phyloP scores from a whole-genome alignment of 441 rosid genomes.

The Corymbia citriodora region DNA sequence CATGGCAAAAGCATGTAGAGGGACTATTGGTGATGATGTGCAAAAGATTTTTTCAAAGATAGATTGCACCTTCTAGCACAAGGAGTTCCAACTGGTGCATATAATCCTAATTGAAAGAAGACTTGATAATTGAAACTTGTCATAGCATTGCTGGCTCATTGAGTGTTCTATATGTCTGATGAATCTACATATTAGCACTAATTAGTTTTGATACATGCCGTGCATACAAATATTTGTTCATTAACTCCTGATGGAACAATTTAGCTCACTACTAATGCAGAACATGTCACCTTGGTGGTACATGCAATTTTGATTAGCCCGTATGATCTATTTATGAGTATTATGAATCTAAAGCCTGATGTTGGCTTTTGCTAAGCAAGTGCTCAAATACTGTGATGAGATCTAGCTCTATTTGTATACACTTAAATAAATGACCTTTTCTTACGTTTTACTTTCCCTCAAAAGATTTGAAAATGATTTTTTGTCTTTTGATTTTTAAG shows the following conservation, averaged over 20 bases:
- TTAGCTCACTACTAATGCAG: slow-evolving; percentile 27
- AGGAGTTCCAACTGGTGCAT: background rate
- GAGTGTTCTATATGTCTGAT: background rate
- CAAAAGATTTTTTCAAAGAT: background rate
- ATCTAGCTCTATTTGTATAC: background rate
- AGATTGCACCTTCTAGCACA: background rate
- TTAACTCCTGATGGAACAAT: background rate
- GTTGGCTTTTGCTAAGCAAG: background rate
- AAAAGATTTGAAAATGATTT: background rate
- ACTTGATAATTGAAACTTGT: background rate
- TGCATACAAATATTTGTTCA: background rate
- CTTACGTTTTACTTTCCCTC: background rate
- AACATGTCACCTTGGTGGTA: slow-evolving; percentile 85
- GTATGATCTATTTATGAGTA: slow-evolving; percentile 87
- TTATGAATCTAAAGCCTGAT: background rate
- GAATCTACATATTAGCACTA: background rate
- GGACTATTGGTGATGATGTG: background rate
- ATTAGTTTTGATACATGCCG: background rate
- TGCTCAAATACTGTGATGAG: background rate
- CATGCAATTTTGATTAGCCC: slow-evolving; percentile 64
- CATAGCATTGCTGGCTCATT: background rate
- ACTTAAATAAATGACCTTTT: background rate
- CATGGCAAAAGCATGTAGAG: background rate
- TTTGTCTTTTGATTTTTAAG: too few species aligned
- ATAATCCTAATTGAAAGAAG: background rate